Base-by-base conservation (phyloP, 352 stramenopile species). In the Pythium aphanidermatum region DNA sequence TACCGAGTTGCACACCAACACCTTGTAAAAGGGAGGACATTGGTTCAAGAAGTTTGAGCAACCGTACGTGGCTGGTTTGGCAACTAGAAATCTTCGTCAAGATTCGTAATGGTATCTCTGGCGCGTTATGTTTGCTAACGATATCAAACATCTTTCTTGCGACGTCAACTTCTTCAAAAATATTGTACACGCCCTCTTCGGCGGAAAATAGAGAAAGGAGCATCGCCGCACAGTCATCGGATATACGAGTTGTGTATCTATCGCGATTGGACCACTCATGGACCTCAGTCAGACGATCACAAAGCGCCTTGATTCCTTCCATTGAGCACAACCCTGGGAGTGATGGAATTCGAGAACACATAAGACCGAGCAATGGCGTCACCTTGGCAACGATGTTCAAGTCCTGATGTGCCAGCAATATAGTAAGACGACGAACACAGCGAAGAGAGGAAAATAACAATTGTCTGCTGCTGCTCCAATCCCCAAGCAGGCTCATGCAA, bases 151-250 rank as follows among this genome's bases (percentile, higher is more conserved):
- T 44, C 28, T 69, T 74, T 2, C 54, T 30, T 9, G 82, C 48
- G 2, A 81, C 66, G 44, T 72, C 37, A 5, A 70, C 68, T 17
- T 77, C 55, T 24, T 82, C 63, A 26, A 73, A 87, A 2, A 80
- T 50, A 4, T 63, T 13, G 28, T 63, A 66, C 3, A 83, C 28
- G 7, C 58, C 65, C 28, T 80, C 68, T 20, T 84, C 67, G 2
- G 44, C 43, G 0, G 60, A 54, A 33, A 84, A 84, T 14, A 81
- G 32, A 1, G 65, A 53, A 0, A 77, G 48, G 17, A 87, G 51
- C 35, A 83, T 82, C 2, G 44, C 32, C n/a, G 68, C 74, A 7
- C 60, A 60, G 26, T 84, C 68, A 6, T 82, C 62, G 3, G 65
- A 74, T 17, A 74, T 52, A 14, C 45, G 57, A 21, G 36, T 50